phyloP scores from a whole-genome alignment of 768 basidiomycete species.

The Amanita jacksonii region DNA sequence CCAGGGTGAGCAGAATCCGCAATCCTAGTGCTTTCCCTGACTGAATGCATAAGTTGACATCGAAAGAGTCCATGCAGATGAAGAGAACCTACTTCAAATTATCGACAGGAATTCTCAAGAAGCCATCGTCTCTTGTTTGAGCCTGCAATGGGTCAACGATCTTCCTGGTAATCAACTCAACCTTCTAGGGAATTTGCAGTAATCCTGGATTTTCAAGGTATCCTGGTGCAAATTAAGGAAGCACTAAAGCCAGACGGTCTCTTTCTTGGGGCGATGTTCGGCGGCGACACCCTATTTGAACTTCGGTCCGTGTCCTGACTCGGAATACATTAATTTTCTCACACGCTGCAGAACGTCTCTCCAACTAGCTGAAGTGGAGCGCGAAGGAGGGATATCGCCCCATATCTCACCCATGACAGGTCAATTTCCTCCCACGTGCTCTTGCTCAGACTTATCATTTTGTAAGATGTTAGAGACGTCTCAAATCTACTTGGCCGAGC shows the following conservation, averaged over 20 bases:
- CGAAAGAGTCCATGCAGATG: conserved; percentile 72
- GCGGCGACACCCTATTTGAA: conserved; percentile 95
- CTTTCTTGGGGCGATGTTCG: conserved; percentile 90
- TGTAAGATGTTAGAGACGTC: conserved; percentile 79
- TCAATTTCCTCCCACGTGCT: conserved; percentile 21
- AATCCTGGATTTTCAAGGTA: conserved; percentile 36
- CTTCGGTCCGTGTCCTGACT: conserved; percentile 40
- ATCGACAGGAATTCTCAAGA: conserved; percentile 75
- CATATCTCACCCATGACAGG: conserved; percentile 97
- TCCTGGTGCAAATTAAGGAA: conserved; percentile 79
- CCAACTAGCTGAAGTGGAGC: conserved; percentile 88
- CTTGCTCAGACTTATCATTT: not conserved
- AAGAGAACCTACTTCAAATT: conserved; percentile 64
- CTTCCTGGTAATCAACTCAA: conserved; percentile 73
- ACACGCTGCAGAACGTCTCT: conserved; percentile 55
- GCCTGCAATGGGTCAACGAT: conserved; percentile 97
- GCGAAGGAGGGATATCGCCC: conserved; percentile 95
- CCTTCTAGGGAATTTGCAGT: too few species aligned
- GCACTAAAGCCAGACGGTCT: conserved; percentile 84
- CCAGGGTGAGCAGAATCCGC: conserved; percentile 46
- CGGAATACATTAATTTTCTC: conserved; percentile 1
- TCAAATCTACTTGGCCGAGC: conserved; percentile 89
- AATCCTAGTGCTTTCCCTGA: conserved; percentile 1
- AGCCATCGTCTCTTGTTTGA: conserved; percentile 84
- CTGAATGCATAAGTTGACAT: conserved; percentile 49